phyloP scores from a whole-genome alignment of 1,284 basidiomycete species.

The Cryptococcus sp. region DNA sequence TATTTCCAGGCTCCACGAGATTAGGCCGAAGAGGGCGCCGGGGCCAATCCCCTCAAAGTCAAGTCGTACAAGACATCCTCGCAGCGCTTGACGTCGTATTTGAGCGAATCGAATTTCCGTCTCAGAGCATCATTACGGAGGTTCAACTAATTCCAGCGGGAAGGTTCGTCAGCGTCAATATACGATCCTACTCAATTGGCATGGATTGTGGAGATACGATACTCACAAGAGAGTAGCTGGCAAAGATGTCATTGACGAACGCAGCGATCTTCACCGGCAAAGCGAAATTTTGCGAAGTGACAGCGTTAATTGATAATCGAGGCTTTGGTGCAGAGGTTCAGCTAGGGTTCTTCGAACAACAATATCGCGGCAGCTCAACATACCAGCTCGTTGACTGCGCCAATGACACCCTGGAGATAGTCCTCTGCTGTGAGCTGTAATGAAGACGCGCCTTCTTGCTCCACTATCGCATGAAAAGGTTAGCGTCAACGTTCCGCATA shows the following conservation, averaged over 20 bases:
- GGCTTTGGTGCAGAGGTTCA: conserved; percentile 32
- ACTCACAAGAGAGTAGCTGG: conserved; percentile 51
- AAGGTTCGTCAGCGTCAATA: not conserved
- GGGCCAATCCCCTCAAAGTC: conserved; percentile 42
- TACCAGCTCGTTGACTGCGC: conserved; percentile 53
- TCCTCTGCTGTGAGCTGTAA: conserved; percentile 51
- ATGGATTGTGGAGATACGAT: not conserved
- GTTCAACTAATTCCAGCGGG: conserved; percentile 40
- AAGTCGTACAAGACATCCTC: conserved; percentile 55
- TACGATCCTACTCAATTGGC: too few relatives aligned
- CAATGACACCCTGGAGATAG: conserved; percentile 54
- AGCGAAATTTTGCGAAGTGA: conserved; percentile 52
- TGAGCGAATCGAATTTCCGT: conserved; percentile 53
- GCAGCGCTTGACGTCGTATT: conserved; percentile 54
- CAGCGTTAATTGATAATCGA: conserved; percentile 52
- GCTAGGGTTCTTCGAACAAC: not conserved
- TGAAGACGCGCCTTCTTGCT: conserved; percentile 39
- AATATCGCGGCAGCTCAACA: conserved; percentile 12
- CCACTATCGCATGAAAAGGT: conserved; percentile 25
- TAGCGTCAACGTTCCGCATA: not conserved
- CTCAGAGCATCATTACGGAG: conserved; percentile 52
- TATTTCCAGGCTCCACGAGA: not conserved
- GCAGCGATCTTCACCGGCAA: conserved; percentile 50
- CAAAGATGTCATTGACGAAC: conserved; percentile 54
- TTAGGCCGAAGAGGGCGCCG: conserved; percentile 1